Percentiles rank a stretch among this genome's conserved stretches.
Conservation (phyloP, 352 stramenopile species). For the Pythium phragmitis region DNA sequence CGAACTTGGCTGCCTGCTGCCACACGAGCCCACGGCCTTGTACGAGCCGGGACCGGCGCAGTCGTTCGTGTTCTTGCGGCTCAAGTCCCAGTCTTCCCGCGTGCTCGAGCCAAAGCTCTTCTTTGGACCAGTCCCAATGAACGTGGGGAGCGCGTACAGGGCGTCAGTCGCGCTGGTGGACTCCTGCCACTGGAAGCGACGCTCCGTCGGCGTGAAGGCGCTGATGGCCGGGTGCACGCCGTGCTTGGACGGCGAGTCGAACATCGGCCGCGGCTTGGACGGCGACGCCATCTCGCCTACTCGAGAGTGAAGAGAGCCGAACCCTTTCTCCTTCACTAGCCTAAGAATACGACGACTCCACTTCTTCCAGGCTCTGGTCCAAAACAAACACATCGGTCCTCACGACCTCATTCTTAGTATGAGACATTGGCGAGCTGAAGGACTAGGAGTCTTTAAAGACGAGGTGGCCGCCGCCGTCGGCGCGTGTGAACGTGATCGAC, state of each 20-base stretch:
- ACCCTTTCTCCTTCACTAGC: not conserved
- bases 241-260: conserved; percentile 72
- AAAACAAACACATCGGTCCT: not conserved
- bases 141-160: conserved; percentile 69
- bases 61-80: conserved; percentile 57
- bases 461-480: too few species aligned
- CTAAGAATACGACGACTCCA: not conserved
- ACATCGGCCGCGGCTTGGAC: conserved; percentile 51
- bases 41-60: conserved; percentile 71
- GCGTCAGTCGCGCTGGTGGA: conserved; percentile 51
- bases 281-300: conserved; percentile 16
- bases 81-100: conserved; percentile 74
- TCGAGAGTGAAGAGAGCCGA: not conserved
- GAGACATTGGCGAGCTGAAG: too few species aligned
- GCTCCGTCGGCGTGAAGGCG: conserved; percentile 65
- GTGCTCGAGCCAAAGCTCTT: conserved; percentile 83
- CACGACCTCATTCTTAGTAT: not conserved
- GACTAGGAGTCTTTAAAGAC: too few species aligned
- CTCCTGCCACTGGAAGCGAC: conserved; percentile 75
- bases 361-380: not conserved
- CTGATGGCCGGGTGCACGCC: conserved; percentile 68
- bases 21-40: conserved; percentile 51
- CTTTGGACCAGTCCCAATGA: conserved; percentile 46
- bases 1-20: conserved; percentile 56
- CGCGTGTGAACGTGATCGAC: not conserved